Evolutionary conservation across 1,284 basidiomycete species (phyloP).

Genomic region (Mycosarcoma maydis): DNA sequence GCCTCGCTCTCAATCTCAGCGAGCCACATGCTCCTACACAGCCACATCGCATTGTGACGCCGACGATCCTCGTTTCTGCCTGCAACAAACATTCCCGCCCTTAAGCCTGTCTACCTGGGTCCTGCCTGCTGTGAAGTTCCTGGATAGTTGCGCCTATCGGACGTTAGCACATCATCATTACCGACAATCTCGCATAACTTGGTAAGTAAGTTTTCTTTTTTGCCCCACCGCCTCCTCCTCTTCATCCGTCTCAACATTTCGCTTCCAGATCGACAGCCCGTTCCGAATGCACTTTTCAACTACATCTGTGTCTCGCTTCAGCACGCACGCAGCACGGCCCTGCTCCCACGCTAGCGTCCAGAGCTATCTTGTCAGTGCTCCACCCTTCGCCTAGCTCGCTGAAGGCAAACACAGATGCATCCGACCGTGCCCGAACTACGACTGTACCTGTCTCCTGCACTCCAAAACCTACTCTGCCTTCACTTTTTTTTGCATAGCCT

Average conservation of each 20-base stretch:
- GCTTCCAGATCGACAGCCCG: background rate
- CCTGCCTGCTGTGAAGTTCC: background rate
- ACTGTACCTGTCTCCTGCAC: too few relatives aligned
- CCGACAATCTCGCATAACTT: background rate
- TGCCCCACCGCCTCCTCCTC: background rate
- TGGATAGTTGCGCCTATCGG: too few relatives aligned
- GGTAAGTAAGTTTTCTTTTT: background rate
- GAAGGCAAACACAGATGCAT: background rate
- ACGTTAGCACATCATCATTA: background rate
- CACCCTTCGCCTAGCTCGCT: background rate
- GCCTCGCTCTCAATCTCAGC: constrained; percentile 30
- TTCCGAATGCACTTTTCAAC: too few relatives aligned
- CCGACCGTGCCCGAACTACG: background rate
- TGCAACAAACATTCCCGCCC: background rate
- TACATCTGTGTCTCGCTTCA: too few relatives aligned
- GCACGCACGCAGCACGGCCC: constrained; percentile 18
- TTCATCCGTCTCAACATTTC: background rate
- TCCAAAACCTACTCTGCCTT: too few relatives aligned
- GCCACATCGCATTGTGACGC: constrained; percentile 20
- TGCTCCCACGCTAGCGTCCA: constrained; percentile 30
- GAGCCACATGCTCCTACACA: constrained; percentile 38
- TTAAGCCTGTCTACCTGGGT: background rate
- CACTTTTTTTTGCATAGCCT: constrained; percentile 28
- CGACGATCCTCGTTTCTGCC: background rate
- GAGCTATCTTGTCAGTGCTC: background rate